Conservation (phyloP, 441 rosid genomes). For the Populus hybrid region DNA sequence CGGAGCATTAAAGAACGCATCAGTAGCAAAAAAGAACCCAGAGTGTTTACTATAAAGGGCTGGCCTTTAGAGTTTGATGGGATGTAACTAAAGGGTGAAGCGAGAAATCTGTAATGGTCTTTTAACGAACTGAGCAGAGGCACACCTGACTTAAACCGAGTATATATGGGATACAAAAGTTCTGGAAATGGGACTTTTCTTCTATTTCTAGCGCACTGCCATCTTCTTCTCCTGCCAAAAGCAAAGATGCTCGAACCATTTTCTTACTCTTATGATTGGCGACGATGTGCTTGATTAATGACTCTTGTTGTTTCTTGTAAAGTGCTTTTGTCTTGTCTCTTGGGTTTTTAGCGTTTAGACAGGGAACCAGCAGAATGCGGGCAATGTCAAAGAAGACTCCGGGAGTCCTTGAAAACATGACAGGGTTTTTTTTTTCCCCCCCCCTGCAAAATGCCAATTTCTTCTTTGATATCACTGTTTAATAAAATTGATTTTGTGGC, state of each 20-base stretch:
- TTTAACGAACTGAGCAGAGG: not conserved
- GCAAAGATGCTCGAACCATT: conserved; percentile 4
- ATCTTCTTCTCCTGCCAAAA: not conserved
- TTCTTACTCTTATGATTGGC: conserved; percentile 24
- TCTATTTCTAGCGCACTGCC: conserved; percentile 8
- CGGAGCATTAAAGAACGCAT: not conserved
- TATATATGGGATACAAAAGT: not conserved
- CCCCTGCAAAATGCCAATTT: too few relatives aligned
- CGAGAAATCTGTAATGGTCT: not conserved
- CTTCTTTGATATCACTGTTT: too few relatives aligned
- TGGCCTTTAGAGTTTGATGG: not conserved
- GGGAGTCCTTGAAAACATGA: too few relatives aligned
- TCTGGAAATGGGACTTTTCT: not conserved
- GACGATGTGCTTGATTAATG: conserved; percentile 9
- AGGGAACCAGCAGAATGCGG: not conserved
- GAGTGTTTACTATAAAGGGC: not conserved
- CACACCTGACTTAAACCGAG: not conserved
- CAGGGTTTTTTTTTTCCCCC: too few relatives aligned
- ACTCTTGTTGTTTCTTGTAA: not conserved
- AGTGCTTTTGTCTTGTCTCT: conserved; percentile 14
- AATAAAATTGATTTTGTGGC: too few relatives aligned
- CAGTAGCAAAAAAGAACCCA: not conserved
- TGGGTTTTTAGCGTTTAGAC: conserved; percentile 17
- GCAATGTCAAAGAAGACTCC: not conserved
- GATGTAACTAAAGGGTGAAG: not conserved